Percentiles rank a stretch among this genome's conserved stretches.
Evolutionary conservation across 441 rosid genomes (phyloP).

Genomic region (Syzygium malaccense): DNA sequence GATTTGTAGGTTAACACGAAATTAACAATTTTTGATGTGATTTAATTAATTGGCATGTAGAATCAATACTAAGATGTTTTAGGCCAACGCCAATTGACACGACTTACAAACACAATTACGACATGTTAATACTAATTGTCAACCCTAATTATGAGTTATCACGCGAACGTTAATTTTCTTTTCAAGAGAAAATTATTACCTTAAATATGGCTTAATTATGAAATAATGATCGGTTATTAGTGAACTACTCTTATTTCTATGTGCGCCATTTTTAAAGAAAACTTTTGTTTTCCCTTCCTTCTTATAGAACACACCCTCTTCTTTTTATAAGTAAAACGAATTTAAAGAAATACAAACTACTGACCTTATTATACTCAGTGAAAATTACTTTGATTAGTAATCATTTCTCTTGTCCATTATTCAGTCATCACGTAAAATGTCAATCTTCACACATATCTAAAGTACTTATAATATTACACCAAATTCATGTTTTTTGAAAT

Average conservation of each 20-base stretch:
- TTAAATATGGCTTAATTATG: not conserved
- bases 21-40: too few species aligned
- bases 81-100: rapidly evolving
- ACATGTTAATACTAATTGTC: not conserved
- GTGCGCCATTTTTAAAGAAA: not conserved
- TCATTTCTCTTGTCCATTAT: not conserved
- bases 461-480: not conserved
- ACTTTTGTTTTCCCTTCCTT: not conserved
- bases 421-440: not conserved
- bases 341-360: not conserved
- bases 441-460: not conserved
- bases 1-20: not conserved
- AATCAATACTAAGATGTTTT: not conserved
- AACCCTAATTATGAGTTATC: not conserved
- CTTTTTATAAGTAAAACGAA: not conserved
- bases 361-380: not conserved
- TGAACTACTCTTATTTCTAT: not conserved
- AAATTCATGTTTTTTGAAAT: not conserved
- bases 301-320: too few species aligned
- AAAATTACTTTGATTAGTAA: not conserved
- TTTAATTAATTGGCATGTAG: too few species aligned
- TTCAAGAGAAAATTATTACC: not conserved
- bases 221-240: not conserved
- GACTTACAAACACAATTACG: not conserved
- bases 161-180: not conserved